Percentiles rank a stretch among this genome's conserved stretches.
phyloP scores from a whole-genome alignment of 106 monocot genomes.

The Dendrobium chrysotoxum region DNA sequence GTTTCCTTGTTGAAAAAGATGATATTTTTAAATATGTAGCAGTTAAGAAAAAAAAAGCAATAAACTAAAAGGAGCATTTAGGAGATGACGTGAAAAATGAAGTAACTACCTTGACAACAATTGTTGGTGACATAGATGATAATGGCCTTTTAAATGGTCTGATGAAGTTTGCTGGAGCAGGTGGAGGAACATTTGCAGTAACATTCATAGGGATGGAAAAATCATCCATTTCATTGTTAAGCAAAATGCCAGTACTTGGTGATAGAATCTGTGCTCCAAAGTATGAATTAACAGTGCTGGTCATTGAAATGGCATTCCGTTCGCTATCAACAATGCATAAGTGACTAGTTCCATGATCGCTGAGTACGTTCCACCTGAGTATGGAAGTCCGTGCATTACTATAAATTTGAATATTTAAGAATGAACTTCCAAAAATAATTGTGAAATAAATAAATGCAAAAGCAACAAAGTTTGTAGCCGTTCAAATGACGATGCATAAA shows the following conservation, averaged over 20 bases:
- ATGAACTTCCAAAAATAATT: background rate
- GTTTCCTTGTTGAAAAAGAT: background rate
- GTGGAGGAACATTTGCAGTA: constrained; percentile 38
- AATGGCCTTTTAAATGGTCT: constrained; percentile 71
- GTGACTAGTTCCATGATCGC: constrained; percentile 92
- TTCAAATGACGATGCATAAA: background rate
- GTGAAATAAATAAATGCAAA: background rate
- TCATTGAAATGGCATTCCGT: constrained; percentile 88
- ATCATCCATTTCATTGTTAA: constrained; percentile 99
- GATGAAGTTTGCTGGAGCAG: constrained; percentile 89
- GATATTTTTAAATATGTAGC: background rate
- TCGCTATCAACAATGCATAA: constrained; percentile 67
- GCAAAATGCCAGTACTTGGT: constrained; percentile 72
- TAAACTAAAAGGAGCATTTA: background rate
- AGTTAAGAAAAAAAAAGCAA: background rate
- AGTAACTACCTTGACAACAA: constrained; percentile 65
- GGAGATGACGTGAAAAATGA: background rate
- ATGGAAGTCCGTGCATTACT: background rate
- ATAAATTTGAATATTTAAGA: background rate
- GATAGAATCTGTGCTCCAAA: constrained; percentile 70
- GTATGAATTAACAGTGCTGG: constrained; percentile 70
- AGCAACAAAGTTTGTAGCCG: background rate
- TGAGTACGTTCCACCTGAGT: constrained; percentile 75
- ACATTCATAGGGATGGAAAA: constrained; percentile 60
- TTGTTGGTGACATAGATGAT: constrained; percentile 87